Evolutionary conservation across 1,284 basidiomycete species (phyloP), one percentile per base, ranked within the genome.

Genomic region (Ustilago cynodontis): DNA sequence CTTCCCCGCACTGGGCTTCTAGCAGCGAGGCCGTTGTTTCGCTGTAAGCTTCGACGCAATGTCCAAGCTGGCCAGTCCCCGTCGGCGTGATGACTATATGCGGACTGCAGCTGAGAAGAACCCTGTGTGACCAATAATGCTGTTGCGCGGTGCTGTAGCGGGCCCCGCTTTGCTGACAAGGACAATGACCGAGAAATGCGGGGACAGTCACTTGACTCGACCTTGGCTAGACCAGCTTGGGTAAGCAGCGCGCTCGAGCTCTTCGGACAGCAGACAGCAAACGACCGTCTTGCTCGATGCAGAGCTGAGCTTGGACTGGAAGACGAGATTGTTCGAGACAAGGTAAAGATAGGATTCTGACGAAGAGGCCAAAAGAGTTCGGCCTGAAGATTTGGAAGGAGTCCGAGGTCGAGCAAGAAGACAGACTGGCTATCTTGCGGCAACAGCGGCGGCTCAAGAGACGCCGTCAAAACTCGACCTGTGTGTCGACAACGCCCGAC

Each of bases 401-500:
- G 8, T 22, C 20, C n/a, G 41, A 43, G n/a, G n/a, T 37, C 7
- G 35, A 37, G 35, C 35, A 11, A 16, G 7, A 16, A 45, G n/a
- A 45, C n/a, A n/a, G 28, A n/a, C 20, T 43, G n/a, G 11, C 41
- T 13, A 37, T 20, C 4, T 43, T 43, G 41, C 41, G 5, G 20
- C 20, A 20, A 20, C n/a, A 43, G 37, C 37, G 37, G 37, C 37
- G 41, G 41, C 26, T 20, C 50, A 52, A n/a, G 11, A 10, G 26
- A 49, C 47, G 47, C 47, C 24, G 22, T 28, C 47, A 26, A 43
- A n/a, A 26, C 24, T 49, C 16, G 41, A 57, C 55, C 41, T 57
- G 55, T 43, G 55, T 57, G 55, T 45, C 55, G 43, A 57, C 55
- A 56, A 41, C 24, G 41, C 22, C 39, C 41, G 43, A 18, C 9